Evolutionary conservation across 257 asterid genomes (phyloP), one percentile per base, ranked within the genome.

Genomic region (Salvia splendens): DNA sequence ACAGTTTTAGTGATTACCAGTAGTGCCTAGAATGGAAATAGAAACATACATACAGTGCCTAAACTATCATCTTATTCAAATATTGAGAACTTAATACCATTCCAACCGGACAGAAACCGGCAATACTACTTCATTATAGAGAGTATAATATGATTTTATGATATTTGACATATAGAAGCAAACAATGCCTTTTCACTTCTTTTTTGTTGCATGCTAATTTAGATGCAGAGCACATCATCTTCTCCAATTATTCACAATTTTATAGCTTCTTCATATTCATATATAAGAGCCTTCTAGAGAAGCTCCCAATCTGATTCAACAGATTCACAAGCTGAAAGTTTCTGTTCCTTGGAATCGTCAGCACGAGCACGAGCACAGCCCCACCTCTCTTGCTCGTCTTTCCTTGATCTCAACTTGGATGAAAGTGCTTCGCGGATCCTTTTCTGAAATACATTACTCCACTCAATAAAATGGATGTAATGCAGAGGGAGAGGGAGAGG

Each of bases 341-440:
- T 69, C 35, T 28, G 20, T 64, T 60, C 51, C 17, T 41, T 70
- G 2, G 68, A 57, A 1, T 40, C 52, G 35, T 5, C n/a, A 12
- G 48, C 9, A 56, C 12, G 2, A 38, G 42, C 40, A 35, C 7
- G 42, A 38, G 5, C 65, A 12, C 53, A 16, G 33, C 9, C 10
- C 8, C 0, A 28, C 53, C 2, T 50, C 43, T 41, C 72, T 16
- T 54, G 47, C 15, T 54, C 52, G 20, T 7, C 33, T 64, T 69
- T 73, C 64, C 56, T 82, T 24, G 80, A 79, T 64, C 87, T 85
- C 86, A 69, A 57, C 75, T 72, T 89, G 0, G 86, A 78, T 9
- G 82, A 73, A 51, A 87, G 77, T 0, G 85, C 95, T 63, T 81
- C 89, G 2, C 80, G 74, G 51, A 89, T 62, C 78, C 85, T 87